Percentiles rank a stretch among this genome's conserved stretches.
Evolutionary conservation across 108 stramenopile species (phyloP).

Genomic region (Discostella stelligeroides): DNA sequence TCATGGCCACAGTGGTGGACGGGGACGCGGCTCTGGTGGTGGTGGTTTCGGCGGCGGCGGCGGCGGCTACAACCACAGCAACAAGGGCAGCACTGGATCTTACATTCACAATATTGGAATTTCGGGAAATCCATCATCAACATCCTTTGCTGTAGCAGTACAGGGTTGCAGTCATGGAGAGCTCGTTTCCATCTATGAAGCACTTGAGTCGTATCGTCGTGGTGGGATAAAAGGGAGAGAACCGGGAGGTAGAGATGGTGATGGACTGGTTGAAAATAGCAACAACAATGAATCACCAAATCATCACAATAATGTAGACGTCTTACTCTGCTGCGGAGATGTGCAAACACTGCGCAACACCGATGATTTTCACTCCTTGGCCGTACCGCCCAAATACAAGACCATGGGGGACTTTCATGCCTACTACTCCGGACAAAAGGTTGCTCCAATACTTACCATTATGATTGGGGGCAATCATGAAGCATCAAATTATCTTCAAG

Average conservation of each 20-base stretch:
- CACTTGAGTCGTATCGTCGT: conserved; percentile 54
- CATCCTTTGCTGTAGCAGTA: conserved; percentile 81
- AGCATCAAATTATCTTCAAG: conserved; percentile 91
- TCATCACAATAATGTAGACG: conserved; percentile 65
- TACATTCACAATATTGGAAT: conserved; percentile 35
- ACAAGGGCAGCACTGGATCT: not conserved
- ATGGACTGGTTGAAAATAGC: not conserved
- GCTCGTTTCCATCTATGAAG: conserved; percentile 92
- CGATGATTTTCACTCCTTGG: conserved; percentile 82
- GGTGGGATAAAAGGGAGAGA: not conserved
- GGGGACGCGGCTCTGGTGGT: conserved; percentile 3
- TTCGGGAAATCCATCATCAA: conserved; percentile 29
- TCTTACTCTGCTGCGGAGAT: conserved; percentile 98
- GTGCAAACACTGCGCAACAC: conserved; percentile 93
- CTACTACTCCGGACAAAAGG: conserved; percentile 90
- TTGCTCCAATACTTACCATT: conserved; percentile 91
- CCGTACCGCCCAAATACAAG: conserved; percentile 94
- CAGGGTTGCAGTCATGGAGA: conserved; percentile 99
- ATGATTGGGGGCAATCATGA: conserved; percentile 99
- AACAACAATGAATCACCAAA: conserved; percentile 2
- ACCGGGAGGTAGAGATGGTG: no score
- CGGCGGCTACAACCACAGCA: not conserved
- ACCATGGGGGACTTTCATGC: conserved; percentile 84
- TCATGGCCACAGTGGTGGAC: not conserved
- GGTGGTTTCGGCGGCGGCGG: conserved; percentile 7